Conservation (phyloP, 2,329 filamentous ascomycete genomes). For the Phaeosphaeria sp. region DNA sequence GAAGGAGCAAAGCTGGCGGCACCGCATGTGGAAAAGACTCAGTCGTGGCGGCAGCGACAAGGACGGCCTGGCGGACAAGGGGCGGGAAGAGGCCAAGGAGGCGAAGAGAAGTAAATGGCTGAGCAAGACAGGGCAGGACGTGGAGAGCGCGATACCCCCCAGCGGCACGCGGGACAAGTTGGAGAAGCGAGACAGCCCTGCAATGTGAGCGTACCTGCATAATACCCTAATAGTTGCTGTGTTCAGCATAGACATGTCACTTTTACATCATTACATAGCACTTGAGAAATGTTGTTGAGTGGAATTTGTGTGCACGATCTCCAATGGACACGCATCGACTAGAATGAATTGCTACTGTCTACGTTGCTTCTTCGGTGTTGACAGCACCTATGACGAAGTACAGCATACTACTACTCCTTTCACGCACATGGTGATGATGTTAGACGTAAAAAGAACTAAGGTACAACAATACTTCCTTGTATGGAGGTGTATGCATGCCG, state of each 20-base stretch:
- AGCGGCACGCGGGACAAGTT: conserved; percentile 35
- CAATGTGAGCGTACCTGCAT: conserved; percentile 21
- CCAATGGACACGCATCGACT: not conserved
- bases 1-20: conserved; percentile 39
- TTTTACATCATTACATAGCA: not conserved
- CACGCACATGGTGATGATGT: not conserved
- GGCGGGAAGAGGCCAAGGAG: conserved; percentile 26
- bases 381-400: not conserved
- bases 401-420: not conserved
- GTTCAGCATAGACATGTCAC: not conserved
- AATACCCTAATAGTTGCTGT: conserved; percentile 1
- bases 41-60: conserved; percentile 20
- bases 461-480: not conserved
- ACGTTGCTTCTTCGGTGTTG: not conserved
- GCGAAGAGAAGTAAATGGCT: conserved; percentile 36
- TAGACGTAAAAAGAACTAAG: not conserved
- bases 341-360: not conserved
- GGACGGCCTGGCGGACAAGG: conserved; percentile 21
- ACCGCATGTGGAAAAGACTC: conserved; percentile 40
- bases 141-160: conserved; percentile 46
- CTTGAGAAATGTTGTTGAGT: not conserved
- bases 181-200: conserved; percentile 3
- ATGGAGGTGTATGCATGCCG: not conserved
- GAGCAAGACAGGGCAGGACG: conserved; percentile 41
- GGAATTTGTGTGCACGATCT: not conserved